These are phyloP conservation scores for Nematocida ausubeli DNA, from an alignment of 371 early-diverging fungal genomes.

Conservation along the genomic window DNA sequence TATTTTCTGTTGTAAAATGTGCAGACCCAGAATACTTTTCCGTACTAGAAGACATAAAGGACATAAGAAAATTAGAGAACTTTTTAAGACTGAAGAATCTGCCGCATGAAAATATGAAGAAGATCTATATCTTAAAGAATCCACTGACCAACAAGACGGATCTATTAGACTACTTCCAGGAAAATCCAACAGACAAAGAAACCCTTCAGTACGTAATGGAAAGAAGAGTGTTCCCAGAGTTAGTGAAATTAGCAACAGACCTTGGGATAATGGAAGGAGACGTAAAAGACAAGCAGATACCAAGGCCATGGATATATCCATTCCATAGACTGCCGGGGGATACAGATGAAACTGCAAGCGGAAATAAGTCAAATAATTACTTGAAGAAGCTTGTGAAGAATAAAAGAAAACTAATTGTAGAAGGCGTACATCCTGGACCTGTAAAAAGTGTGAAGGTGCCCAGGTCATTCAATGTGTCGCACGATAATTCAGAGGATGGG, in stretches of 20 bases:
- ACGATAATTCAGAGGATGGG: background rate
- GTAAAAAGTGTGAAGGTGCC: too few relatives aligned
- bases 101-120: background rate
- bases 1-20: slow-evolving; percentile 4
- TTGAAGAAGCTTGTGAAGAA: too few relatives aligned
- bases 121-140: slow-evolving; percentile 20
- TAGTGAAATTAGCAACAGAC: background rate
- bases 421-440: too few relatives aligned
- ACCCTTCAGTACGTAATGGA: slow-evolving; percentile 19
- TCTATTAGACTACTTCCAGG: slow-evolving; percentile 13
- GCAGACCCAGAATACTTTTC: background rate
- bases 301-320: background rate
- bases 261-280: background rate
- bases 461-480: background rate
- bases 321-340: background rate
- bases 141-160: slow-evolving; percentile 14
- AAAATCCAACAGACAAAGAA: slow-evolving; percentile 6
- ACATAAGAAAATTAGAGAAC: slow-evolving; percentile 12
- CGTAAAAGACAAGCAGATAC: slow-evolving; percentile 11
- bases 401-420: too few relatives aligned
- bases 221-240: slow-evolving; percentile 1
- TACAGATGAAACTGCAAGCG: too few relatives aligned
- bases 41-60: background rate
- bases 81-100: background rate
- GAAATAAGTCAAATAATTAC: too few relatives aligned